Conservation (phyloP, 495 filamentous ascomycete genomes). For the Cryomyces antarcticus region DNA sequence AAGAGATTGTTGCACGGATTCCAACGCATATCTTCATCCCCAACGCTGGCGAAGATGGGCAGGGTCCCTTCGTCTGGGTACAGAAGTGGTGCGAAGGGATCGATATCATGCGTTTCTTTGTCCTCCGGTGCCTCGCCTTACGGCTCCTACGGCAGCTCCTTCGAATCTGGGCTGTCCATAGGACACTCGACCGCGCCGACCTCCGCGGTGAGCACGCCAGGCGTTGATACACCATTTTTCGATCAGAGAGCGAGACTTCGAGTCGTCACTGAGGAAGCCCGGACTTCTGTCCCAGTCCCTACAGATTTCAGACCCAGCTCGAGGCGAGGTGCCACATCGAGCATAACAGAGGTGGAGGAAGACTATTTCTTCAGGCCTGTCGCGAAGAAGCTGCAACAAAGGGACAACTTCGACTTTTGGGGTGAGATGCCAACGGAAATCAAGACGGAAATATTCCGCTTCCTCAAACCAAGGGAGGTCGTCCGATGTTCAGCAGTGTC, state of each 20-base stretch:
- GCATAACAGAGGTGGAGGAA: conserved; percentile 13
- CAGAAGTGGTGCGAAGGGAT: conserved; percentile 47
- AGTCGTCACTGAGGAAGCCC: conserved; percentile 22
- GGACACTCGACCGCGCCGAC: conserved; percentile 46
- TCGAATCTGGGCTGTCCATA: conserved; percentile 38
- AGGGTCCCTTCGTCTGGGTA: conserved; percentile 36
- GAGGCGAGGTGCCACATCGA: conserved; percentile 14
- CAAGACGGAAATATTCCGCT: conserved; percentile 53
- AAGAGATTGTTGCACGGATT: conserved; percentile 58
- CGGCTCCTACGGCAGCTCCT: conserved; percentile 29
- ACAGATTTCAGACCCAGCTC: conserved; percentile 36
- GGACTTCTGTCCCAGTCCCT: conserved; percentile 40
- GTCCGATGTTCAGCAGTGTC: conserved; percentile 65
- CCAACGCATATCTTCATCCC: conserved; percentile 75
- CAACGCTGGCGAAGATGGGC: conserved; percentile 44
- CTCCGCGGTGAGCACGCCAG: conserved; percentile 31
- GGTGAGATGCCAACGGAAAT: conserved; percentile 64
- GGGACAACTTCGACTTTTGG: conserved; percentile 51
- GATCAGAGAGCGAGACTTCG: conserved; percentile 30
- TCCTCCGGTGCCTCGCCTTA: conserved; percentile 35
- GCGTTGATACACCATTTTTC: conserved; percentile 18
- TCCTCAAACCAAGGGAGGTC: conserved; percentile 62
- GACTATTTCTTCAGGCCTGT: conserved; percentile 27
- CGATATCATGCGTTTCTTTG: conserved; percentile 73
- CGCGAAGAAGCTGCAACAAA: conserved; percentile 18